Evolutionary conservation across 495 filamentous ascomycete genomes (phyloP).

Genomic region (Xanthoparmelia taractica): DNA sequence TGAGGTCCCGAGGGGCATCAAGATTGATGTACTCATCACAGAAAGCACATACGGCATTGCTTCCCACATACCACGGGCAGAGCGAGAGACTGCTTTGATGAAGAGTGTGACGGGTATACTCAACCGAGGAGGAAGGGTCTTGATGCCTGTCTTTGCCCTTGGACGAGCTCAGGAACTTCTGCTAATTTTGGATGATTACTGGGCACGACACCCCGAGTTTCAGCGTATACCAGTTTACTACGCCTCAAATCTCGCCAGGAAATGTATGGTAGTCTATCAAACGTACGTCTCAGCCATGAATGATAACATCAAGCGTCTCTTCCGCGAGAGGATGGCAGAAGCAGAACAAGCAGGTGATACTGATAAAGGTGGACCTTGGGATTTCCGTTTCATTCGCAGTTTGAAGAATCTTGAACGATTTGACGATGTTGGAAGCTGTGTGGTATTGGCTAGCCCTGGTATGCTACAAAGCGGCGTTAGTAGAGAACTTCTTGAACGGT

Average conservation of each 20-base stretch:
- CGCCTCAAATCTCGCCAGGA: conserved; percentile 83
- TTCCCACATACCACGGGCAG: conserved; percentile 76
- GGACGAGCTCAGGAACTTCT: conserved; percentile 89
- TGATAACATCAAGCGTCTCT: conserved; percentile 90
- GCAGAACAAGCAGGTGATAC: conserved; percentile 65
- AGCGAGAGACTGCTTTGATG: conserved; percentile 89
- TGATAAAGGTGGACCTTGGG: conserved; percentile 84
- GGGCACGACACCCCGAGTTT: conserved; percentile 75
- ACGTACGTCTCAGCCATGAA: conserved; percentile 98
- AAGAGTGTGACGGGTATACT: conserved; percentile 85
- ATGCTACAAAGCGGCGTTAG: conserved; percentile 96
- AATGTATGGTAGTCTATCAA: conserved; percentile 98
- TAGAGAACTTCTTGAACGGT: conserved; percentile 83
- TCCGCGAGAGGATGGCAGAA: conserved; percentile 78
- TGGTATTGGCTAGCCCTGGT: conserved; percentile 94
- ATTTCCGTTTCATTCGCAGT: conserved; percentile 84
- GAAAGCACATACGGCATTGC: conserved; percentile 95
- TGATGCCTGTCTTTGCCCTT: conserved; percentile 94
- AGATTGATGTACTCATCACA: conserved; percentile 92
- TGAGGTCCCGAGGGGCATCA: conserved; percentile 71
- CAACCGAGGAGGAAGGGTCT: conserved; percentile 80
- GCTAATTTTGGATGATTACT: conserved; percentile 94
- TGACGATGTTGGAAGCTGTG: conserved; percentile 89
- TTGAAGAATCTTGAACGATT: conserved; percentile 90
- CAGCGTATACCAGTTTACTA: conserved; percentile 95